Base-by-base conservation (phyloP, 1,284 basidiomycete species). In the Ceratorhiza oryzae-sativae region DNA sequence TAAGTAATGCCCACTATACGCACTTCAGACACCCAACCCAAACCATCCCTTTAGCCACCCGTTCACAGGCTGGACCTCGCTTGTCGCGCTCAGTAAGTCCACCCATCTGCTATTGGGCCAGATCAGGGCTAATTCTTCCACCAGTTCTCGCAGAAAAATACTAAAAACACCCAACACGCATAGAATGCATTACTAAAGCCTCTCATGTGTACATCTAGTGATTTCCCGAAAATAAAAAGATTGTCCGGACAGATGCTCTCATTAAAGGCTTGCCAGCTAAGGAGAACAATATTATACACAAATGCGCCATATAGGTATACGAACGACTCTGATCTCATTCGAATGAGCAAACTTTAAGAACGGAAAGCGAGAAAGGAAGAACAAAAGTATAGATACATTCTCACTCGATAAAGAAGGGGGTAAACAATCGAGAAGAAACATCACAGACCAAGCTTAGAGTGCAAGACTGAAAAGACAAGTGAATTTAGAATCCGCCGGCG, bases 11-110 rank as follows among this genome's bases (percentile, higher is more conserved):
- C 34, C 36, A 78, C 77, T 73, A 78, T 27, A 25, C 3, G 6
- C 30, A 79, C 79, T 71, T 78, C 79, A 55, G 32, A 73, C 62
- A 13, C 45, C 42, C 53, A 53, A 51, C 45, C n/a, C 39, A 53
- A 30, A 32, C 27, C 25, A 71, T 56, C 41, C n/a, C 72, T 71
- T 25, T 77, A 94, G 93, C 77, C 92, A 95, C 80, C 93, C 94
- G 0, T 95, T 95, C 82, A 95, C 93, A 23, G 93, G 93, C n/a
- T 95, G 93, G 93, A 94, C 93, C 30, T 93, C 93, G 39, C 83
- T 95, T 55, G 86, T 93, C 20, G 87, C 93, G 23, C 81, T 95
- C 76, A 90, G 89, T 90, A 78, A 82, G 89, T 78, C 63, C 77
- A 76, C 77, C 32, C 73, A 56, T 73, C 45, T 30, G n/a, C n/a